A percentile compares a stretch with the other conserved stretches of the same genome.
These are phyloP conservation scores for Apiotrichum gamsii DNA, from an alignment of 1,284 basidiomycete species.

Conservation along the genomic window DNA sequence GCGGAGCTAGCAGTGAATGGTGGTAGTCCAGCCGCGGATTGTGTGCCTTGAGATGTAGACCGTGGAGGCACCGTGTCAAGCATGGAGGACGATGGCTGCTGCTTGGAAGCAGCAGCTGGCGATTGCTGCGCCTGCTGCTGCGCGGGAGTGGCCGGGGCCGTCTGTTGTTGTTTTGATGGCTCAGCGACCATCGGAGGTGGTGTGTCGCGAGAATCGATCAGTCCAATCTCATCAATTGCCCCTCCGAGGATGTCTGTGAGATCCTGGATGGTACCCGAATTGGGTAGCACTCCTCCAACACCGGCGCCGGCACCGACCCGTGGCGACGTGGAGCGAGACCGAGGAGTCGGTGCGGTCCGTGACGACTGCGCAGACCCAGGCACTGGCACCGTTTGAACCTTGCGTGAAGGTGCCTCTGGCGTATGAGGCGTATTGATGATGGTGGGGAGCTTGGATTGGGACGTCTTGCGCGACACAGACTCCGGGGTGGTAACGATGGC, in stretches of 20 bases:
- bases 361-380: not conserved
- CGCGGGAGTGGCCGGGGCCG: not conserved
- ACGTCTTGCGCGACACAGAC: not conserved
- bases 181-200: slow-evolving; percentile 32
- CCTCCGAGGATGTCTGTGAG: slow-evolving; percentile 43
- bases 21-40: no score
- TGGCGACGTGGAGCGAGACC: not conserved
- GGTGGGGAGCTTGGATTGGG: slow-evolving; percentile 16
- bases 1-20: not conserved
- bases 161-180: slow-evolving; percentile 16
- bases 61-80: slow-evolving; percentile 2
- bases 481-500: not conserved
- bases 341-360: not conserved
- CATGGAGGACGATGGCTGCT: no score
- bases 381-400: not conserved
- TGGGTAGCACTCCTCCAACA: not conserved
- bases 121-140: no score
- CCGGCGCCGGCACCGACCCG: no score
- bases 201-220: slow-evolving; percentile 34
- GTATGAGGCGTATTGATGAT: slow-evolving; percentile 30
- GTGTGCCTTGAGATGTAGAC: slow-evolving; percentile 2
- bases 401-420: not conserved
- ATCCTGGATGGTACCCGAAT: slow-evolving; percentile 33
- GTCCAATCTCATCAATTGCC: slow-evolving; percentile 45
- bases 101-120: no score